Conservation (phyloP, 2,329 filamentous ascomycete species). For the Xylaria sp. region DNA sequence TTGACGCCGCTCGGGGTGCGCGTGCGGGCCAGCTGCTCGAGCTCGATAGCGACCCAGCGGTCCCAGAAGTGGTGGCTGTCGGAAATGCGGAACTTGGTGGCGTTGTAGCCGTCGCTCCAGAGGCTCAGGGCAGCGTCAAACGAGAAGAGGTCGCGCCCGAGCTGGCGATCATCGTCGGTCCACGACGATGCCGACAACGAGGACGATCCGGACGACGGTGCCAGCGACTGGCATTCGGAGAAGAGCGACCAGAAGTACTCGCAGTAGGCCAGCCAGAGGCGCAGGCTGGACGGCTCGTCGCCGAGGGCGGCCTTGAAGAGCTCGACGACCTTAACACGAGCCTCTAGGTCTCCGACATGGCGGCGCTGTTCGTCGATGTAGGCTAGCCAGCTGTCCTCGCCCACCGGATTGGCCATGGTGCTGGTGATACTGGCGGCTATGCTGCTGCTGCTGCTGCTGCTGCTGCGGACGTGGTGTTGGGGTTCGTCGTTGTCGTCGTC, state of each 20-base stretch:
- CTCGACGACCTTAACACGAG: conserved; percentile 76
- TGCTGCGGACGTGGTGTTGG: conserved; percentile 21
- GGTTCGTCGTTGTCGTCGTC: conserved; percentile 34
- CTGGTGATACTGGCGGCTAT: conserved; percentile 47
- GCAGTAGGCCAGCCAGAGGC: conserved; percentile 80
- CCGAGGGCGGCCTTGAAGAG: conserved; percentile 74
- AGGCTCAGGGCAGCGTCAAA: conserved; percentile 73
- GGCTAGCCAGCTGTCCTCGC: conserved; percentile 81
- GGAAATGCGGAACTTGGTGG: conserved; percentile 77
- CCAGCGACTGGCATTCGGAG: conserved; percentile 68
- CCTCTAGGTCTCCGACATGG: conserved; percentile 69
- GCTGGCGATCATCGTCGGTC: conserved; percentile 73
- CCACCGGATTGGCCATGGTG: conserved; percentile 69
- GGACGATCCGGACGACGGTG: conserved; percentile 1
- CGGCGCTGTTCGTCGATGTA: conserved; percentile 77
- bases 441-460: conserved; percentile 18
- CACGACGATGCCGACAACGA: conserved; percentile 52
- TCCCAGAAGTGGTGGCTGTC: conserved; percentile 85
- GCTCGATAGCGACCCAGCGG: conserved; percentile 77
- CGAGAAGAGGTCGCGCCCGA: conserved; percentile 77
- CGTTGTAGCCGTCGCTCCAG: conserved; percentile 76
- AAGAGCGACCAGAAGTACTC: conserved; percentile 81
- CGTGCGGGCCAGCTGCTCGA: conserved; percentile 71
- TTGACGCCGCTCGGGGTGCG: conserved; percentile 67
- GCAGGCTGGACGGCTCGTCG: conserved; percentile 78